These are phyloP conservation scores for Hericium coralloides DNA, from an alignment of 768 basidiomycete species.

Conservation along the genomic window DNA sequence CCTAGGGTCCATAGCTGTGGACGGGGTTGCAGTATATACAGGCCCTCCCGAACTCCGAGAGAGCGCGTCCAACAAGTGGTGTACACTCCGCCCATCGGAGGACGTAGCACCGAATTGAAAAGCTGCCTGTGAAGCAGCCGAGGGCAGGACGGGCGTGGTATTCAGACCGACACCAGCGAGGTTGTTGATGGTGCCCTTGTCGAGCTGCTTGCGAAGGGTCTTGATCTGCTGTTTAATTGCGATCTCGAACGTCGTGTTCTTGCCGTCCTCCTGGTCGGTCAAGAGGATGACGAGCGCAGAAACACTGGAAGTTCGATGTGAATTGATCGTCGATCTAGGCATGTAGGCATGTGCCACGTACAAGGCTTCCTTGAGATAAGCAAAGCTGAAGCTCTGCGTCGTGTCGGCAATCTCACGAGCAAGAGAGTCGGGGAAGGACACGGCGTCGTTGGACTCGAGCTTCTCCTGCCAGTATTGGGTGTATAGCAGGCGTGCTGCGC, in stretches of 20 bases:
- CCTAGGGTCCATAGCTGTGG: neutral
- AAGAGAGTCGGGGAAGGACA: slow-evolving; percentile 61
- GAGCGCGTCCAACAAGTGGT: neutral
- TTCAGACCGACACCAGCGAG: neutral
- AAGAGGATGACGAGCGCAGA: slow-evolving; percentile 57
- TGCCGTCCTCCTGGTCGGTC: slow-evolving; percentile 37
- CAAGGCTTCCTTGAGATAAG: slow-evolving; percentile 88
- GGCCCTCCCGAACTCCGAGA: neutral
- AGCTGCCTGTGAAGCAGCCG: neutral
- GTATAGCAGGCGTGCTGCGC: slow-evolving; percentile 58
- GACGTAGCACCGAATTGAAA: neutral
- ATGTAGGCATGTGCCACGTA: slow-evolving; percentile 29
- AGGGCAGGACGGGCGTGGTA: neutral
- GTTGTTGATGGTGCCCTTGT: slow-evolving; percentile 28
- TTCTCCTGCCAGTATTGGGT: slow-evolving; percentile 77
- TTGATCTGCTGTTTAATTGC: slow-evolving; percentile 53
- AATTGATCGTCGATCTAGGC: neutral
- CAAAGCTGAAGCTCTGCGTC: slow-evolving; percentile 72
- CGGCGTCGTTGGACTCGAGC: slow-evolving; percentile 47
- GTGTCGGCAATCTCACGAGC: slow-evolving; percentile 46
- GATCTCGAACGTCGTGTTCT: slow-evolving; percentile 40
- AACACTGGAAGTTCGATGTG: slow-evolving; percentile 35
- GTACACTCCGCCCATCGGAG: neutral
- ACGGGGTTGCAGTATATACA: neutral
- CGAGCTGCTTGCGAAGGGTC: slow-evolving; percentile 56